A percentile compares a stretch with the other conserved stretches of the same genome.
Evolutionary conservation across 176 grass and related monocot species (phyloP).

Genomic region (Hyparrhenia diplandra): DNA sequence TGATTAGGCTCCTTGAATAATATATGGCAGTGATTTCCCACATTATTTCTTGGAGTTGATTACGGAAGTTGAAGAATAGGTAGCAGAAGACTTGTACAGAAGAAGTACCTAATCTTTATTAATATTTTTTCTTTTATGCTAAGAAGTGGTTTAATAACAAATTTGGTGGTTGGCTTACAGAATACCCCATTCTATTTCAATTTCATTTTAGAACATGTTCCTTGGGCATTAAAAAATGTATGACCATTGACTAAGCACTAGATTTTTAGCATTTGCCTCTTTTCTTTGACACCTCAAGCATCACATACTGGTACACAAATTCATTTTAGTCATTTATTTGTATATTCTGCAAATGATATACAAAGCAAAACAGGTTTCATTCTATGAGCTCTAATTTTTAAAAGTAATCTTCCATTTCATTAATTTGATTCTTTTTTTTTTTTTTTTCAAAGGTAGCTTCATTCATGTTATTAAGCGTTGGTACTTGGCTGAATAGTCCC

Average conservation of each 20-base stretch:
- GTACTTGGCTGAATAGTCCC: neutral
- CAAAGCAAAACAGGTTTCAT: neutral
- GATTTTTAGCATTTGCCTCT: neutral
- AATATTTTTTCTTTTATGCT: neutral
- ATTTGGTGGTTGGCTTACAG: neutral
- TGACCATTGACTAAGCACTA: neutral
- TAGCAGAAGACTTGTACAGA: neutral
- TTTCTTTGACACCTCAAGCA: neutral
- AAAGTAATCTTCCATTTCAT: neutral
- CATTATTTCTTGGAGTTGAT: neutral
- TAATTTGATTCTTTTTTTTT: constrained; percentile 9
- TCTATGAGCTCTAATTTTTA: neutral
- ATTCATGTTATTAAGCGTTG: neutral
- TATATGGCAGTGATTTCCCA: neutral
- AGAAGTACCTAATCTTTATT: neutral
- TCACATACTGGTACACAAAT: neutral
- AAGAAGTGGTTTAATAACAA: neutral
- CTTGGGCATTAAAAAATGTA: constrained; percentile 14
- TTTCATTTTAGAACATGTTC: neutral
- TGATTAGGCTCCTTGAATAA: constrained; percentile 10
- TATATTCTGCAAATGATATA: neutral
- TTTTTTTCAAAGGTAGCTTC: neutral
- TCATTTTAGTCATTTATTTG: neutral
- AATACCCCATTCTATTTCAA: neutral
- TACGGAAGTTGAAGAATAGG: neutral